Base-by-base conservation (phyloP, 192 early-diverging fungal species). In the Physocladia obscura region DNA sequence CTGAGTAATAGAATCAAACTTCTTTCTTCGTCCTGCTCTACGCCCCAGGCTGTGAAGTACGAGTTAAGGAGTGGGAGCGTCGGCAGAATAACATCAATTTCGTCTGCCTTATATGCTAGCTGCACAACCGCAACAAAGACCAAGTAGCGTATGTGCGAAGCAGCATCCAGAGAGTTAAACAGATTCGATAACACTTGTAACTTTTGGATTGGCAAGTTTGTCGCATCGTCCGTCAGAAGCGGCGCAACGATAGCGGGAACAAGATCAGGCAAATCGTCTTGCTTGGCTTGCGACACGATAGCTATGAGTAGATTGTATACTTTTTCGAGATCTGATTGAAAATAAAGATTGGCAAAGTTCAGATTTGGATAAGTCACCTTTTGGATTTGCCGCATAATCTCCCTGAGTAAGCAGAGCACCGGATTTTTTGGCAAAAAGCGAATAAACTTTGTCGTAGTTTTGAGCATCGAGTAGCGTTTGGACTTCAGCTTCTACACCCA, bases 111-210 rank as follows among this genome's bases (percentile, higher is more conserved):
- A 34, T 83, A 79, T 19, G 92, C 93, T 69, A 91, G 83, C 38
- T 83, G 82, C 27, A 95, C 80, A 68, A 97, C 89, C 62, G 87
- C 79, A 47, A 79, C 57, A 72, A 93, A 95, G 62, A 91, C 89
- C 24, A 84, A 67, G 70, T 80, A 87, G 34, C 88, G 88, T 57
- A 81, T 81, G 57, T 81, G 58, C 21, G 74, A 82, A 51, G 72
- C 75, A 39, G 73, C 73, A 39, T 84, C 84, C 32, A 91, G 78
- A 59, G 88, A 81, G 79, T 94, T 95, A 85, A 92, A 98, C 57
- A 96, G 81, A 81, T 92, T 95, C 71, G 83, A 81, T 4, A 90
- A 82, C 88, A 89, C 79, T 79, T 83, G 88, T 73, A 89, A 79
- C 76, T 89, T 89, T 55, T 82, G 70, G 65, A 79, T 72, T 54